Evolutionary conservation across 768 basidiomycete species (phyloP).

Genomic region (Ramaria sp.): DNA sequence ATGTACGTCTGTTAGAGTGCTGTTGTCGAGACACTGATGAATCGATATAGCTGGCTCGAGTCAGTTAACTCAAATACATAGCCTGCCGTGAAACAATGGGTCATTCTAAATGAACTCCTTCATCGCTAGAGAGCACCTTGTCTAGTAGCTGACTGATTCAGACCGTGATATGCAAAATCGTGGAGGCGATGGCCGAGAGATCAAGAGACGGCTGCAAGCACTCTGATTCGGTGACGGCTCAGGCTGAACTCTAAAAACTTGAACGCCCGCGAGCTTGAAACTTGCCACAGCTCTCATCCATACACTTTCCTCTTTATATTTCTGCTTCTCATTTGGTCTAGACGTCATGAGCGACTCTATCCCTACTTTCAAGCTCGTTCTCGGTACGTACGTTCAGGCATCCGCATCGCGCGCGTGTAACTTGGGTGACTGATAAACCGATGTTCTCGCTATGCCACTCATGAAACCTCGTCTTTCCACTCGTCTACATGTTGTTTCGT

Average conservation of each 20-base stretch:
- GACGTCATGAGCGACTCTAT: slow-evolving; percentile 5
- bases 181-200: not conserved
- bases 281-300: not conserved
- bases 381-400: slow-evolving; percentile 50
- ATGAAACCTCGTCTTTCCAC: slow-evolving; percentile 12
- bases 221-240: not conserved
- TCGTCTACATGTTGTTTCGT: slow-evolving; percentile 7
- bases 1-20: too few species aligned
- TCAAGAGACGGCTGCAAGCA: not conserved
- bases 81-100: not conserved
- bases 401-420: slow-evolving; percentile 9
- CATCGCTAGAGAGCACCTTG: not conserved
- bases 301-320: slow-evolving; percentile 2
- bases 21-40: too few species aligned
- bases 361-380: slow-evolving; percentile 98
- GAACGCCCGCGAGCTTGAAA: slow-evolving; percentile 4
- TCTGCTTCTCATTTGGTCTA: not conserved
- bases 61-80: too few species aligned
- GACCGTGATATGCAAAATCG: too few species aligned
- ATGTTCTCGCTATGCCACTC: slow-evolving; percentile 10
- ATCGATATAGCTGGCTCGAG: too few species aligned
- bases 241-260: slow-evolving; percentile 11
- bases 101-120: not conserved
- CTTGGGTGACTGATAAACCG: slow-evolving; percentile 5
- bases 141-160: not conserved